Evolutionary conservation across 257 asterid genomes (phyloP).

Genomic region (Coffea eugenioides): DNA sequence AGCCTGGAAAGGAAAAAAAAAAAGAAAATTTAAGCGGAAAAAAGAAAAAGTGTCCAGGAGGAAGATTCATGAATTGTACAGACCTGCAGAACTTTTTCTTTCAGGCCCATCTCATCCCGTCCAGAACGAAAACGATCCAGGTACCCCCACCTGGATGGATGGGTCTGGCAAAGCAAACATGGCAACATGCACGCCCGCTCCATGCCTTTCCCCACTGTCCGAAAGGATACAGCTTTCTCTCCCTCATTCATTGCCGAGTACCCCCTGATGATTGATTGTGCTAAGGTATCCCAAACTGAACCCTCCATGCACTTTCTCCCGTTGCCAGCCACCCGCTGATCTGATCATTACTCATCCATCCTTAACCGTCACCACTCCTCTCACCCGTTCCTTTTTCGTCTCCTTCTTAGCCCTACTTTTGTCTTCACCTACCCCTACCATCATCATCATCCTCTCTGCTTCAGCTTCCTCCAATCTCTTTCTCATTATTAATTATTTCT

Average conservation of each 20-base stretch:
- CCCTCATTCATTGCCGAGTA: constrained; percentile 27
- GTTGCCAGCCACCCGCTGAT: not conserved
- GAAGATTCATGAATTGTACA: no score
- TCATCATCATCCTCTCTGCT: no score
- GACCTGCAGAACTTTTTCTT: constrained; percentile 5
- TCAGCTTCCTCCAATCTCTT: no score
- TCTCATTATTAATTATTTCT: no score
- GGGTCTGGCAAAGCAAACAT: not conserved
- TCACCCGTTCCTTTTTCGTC: constrained; percentile 17
- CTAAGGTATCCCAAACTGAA: constrained; percentile 28
- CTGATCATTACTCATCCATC: not conserved
- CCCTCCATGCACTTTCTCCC: constrained; percentile 20
- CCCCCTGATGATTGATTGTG: constrained; percentile 18
- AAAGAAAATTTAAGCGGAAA: not conserved
- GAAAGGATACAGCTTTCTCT: constrained; percentile 12
- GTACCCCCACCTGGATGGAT: constrained; percentile 9
- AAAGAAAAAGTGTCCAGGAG: no score
- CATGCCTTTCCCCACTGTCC: constrained; percentile 2
- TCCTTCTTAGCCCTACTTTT: constrained; percentile 1
- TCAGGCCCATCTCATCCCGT: not conserved
- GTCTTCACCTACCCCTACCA: not conserved
- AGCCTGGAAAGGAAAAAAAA: not conserved
- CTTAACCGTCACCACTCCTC: constrained; percentile 1
- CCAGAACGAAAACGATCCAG: no score
- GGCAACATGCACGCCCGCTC: not conserved